A percentile compares a stretch with the other conserved stretches of the same genome.
phyloP scores from a whole-genome alignment of 129 eudicot species.

The Ambrosia artemisiifolia region DNA sequence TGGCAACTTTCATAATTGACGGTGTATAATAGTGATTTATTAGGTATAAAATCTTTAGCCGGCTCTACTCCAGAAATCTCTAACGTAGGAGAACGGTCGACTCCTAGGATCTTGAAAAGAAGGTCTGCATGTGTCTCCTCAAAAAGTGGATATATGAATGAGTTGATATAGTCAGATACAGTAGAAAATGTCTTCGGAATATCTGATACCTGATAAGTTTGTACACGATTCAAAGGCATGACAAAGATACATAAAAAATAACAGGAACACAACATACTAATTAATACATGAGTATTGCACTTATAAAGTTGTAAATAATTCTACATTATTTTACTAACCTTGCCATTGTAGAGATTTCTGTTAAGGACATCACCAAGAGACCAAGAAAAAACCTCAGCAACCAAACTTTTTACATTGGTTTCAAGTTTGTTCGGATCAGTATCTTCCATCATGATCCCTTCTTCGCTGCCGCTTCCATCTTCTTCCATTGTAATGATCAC shows the following conservation, averaged over 20 bases:
- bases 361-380: conserved; percentile 40
- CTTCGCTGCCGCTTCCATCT: no score
- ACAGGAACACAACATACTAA: neutral
- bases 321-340: conserved; percentile 23
- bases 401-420: conserved; percentile 10
- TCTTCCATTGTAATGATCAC: no score
- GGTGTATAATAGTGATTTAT: no score
- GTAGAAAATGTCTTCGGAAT: conserved; percentile 51
- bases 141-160: conserved; percentile 44
- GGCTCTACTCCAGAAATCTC: conserved; percentile 3
- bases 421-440: conserved; percentile 2
- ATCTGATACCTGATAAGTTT: conserved; percentile 7
- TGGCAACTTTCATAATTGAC: no score
- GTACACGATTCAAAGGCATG: neutral
- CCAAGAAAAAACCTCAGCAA: conserved; percentile 41
- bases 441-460: neutral
- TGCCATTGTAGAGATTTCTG: conserved; percentile 42
- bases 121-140: conserved; percentile 68
- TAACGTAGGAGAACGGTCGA: conserved; percentile 27
- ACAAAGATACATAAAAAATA: neutral
- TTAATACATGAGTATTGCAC: neutral
- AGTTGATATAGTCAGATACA: conserved; percentile 26
- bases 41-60: neutral
- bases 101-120: conserved; percentile 35
- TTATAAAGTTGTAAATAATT: neutral